These are phyloP conservation scores for Zygoascus sp. DNA, from an alignment of 1,139 yeast genomes.

Conservation along the genomic window DNA sequence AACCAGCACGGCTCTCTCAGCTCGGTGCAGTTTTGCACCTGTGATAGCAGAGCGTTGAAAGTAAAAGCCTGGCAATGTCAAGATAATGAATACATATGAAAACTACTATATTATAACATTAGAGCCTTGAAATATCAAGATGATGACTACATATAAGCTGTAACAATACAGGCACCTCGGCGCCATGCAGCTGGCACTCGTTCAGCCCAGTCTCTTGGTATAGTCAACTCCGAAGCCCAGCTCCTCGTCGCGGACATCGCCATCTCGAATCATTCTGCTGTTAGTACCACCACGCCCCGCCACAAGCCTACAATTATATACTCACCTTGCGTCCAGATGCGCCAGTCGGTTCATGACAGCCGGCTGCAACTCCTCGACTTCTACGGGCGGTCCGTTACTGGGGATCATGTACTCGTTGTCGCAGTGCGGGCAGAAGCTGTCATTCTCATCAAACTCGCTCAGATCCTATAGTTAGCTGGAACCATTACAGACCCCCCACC, in stretches of 20 bases:
- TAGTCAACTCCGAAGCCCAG: constrained; percentile 31
- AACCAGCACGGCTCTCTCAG: too few relatives aligned
- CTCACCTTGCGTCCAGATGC: constrained; percentile 30
- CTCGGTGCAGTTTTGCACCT: too few relatives aligned
- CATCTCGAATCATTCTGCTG: constrained; percentile 34
- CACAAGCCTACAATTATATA: neutral
- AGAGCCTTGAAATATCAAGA: too few relatives aligned
- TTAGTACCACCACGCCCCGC: constrained; percentile 7
- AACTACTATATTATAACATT: too few relatives aligned
- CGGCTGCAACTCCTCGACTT: constrained; percentile 19
- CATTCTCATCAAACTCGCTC: constrained; percentile 37
- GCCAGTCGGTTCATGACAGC: constrained; percentile 20
- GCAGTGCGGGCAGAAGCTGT: constrained; percentile 38
- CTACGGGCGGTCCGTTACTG: constrained; percentile 20
- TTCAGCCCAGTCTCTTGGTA: constrained; percentile 22
- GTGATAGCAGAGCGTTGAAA: too few relatives aligned
- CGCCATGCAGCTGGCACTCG: too few relatives aligned
- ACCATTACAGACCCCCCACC: too few relatives aligned
- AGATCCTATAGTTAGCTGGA: constrained; percentile 25
- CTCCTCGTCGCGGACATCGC: constrained; percentile 31
- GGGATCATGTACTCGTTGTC: constrained; percentile 37
- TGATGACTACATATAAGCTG: too few relatives aligned
- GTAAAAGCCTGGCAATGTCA: too few relatives aligned
- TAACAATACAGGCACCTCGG: too few relatives aligned
- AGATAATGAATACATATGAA: too few relatives aligned